Conservation (phyloP, 768 basidiomycete genomes). For the Boletus tylopilopsis region DNA sequence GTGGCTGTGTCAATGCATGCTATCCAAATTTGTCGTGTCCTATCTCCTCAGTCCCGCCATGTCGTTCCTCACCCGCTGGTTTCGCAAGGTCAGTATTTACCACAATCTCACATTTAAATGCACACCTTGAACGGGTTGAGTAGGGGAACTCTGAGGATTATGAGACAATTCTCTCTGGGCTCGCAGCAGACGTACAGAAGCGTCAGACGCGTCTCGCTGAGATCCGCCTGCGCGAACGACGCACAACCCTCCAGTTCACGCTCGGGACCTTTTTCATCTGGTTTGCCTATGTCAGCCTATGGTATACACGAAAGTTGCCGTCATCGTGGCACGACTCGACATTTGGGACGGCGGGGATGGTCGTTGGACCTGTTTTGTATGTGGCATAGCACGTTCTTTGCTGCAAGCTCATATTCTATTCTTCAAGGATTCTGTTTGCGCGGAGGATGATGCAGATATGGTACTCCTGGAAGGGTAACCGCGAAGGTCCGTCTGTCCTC, state of each 20-base stretch:
- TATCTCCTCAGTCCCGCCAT: conserved; percentile 15
- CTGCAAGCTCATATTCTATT: background rate
- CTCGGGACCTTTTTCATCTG: conserved; percentile 73
- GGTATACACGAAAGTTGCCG: conserved; percentile 65
- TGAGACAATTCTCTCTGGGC: conserved; percentile 63
- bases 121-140: background rate
- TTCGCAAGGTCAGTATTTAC: conserved; percentile 22
- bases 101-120: background rate
- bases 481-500: conserved; percentile 54
- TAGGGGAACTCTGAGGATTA: conserved; percentile 55
- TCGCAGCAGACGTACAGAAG: conserved; percentile 68
- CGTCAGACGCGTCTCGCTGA: conserved; percentile 73
- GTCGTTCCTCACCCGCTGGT: conserved; percentile 29
- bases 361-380: conserved; percentile 76
- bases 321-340: conserved; percentile 22
- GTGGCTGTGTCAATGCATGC: conserved; percentile 22
- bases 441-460: conserved; percentile 79
- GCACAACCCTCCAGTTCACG: conserved; percentile 73
- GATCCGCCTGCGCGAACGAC: conserved; percentile 80
- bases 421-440: conserved; percentile 63
- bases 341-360: conserved; percentile 45
- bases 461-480: conserved; percentile 76
- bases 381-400: conserved; percentile 28
- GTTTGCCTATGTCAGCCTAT: conserved; percentile 67
- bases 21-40: conserved; percentile 16